Conservation (phyloP, 768 basidiomycete species). For the Phanerochaete sordida region DNA sequence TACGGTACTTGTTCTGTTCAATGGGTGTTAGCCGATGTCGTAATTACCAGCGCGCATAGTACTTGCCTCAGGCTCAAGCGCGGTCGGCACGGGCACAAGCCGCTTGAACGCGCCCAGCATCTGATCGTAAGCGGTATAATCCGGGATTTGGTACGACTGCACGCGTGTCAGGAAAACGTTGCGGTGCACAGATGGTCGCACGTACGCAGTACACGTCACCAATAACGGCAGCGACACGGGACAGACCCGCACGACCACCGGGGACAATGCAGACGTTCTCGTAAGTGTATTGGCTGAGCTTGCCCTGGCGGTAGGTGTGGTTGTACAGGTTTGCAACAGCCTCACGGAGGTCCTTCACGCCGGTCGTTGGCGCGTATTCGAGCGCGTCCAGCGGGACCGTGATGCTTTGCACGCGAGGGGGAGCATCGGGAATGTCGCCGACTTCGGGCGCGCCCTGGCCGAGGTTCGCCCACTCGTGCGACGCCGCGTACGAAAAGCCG, state of each 20-base stretch:
- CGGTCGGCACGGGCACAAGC: conserved; percentile 87
- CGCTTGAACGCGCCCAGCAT: conserved; percentile 83
- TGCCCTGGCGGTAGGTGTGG: conserved; percentile 77
- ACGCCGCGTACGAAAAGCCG: conserved; percentile 77
- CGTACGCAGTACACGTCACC: conserved; percentile 82
- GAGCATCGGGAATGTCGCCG: conserved; percentile 76
- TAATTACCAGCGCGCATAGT: not conserved
- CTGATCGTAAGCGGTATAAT: conserved; percentile 89
- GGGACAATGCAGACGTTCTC: conserved; percentile 96
- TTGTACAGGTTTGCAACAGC: conserved; percentile 93
- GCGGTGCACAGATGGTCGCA: conserved; percentile 7
- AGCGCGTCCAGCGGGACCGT: conserved; percentile 65
- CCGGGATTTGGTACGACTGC: conserved; percentile 86
- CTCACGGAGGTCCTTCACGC: conserved; percentile 82
- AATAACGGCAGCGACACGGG: conserved; percentile 88
- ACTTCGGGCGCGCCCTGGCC: conserved; percentile 95
- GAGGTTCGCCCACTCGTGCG: conserved; percentile 82
- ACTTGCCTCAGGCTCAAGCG: conserved; percentile 49
- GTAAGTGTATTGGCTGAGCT: conserved; percentile 79
- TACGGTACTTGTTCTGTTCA: conserved; percentile 55
- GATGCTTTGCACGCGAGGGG: conserved; percentile 61
- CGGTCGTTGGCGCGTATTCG: conserved; percentile 92
- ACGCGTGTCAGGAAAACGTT: conserved; percentile 3
- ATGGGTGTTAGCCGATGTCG: not conserved
- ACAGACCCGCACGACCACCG: conserved; percentile 86